phyloP scores from a whole-genome alignment of 768 basidiomycete species.

The Trametopsis cervina region DNA sequence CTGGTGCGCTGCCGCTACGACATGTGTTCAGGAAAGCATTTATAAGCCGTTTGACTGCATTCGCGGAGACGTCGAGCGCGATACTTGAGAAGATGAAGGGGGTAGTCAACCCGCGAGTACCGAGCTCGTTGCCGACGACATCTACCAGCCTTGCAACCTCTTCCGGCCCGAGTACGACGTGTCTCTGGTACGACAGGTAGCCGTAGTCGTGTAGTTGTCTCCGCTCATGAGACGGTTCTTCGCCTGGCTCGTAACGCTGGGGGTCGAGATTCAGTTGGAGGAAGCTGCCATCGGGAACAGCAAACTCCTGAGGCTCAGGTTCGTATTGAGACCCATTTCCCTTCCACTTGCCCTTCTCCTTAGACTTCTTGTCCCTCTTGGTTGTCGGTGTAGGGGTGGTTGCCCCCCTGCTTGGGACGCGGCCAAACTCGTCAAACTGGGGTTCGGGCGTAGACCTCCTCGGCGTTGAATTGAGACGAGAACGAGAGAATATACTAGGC shows the following conservation, averaged over 20 bases:
- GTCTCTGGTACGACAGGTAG: slow-evolving; percentile 64
- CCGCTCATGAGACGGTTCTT: slow-evolving; percentile 15
- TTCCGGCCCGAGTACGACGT: slow-evolving; percentile 72
- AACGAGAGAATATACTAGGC: slow-evolving; percentile 70
- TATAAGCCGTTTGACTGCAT: slow-evolving; percentile 72
- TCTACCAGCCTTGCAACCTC: slow-evolving; percentile 68
- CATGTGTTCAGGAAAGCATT: slow-evolving; percentile 74
- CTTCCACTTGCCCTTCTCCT: slow-evolving; percentile 37
- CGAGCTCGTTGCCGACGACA: slow-evolving; percentile 63
- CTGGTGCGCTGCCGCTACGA: slow-evolving; percentile 18
- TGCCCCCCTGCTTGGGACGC: slow-evolving; percentile 40
- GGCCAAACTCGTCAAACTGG: slow-evolving; percentile 59
- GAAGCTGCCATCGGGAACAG: slow-evolving; percentile 30
- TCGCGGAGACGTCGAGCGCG: slow-evolving; percentile 76
- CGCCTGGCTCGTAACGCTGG: slow-evolving; percentile 19
- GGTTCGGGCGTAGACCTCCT: slow-evolving; percentile 20
- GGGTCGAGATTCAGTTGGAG: slow-evolving; percentile 28
- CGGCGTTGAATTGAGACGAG: slow-evolving; percentile 55
- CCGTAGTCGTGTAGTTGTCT: slow-evolving; percentile 48
- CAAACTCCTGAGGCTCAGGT: slow-evolving; percentile 24
- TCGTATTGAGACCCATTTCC: slow-evolving; percentile 35
- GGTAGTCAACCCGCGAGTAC: slow-evolving; percentile 67
- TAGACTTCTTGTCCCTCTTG: slow-evolving; percentile 47
- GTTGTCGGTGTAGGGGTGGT: slow-evolving; percentile 18
- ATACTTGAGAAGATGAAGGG: slow-evolving; percentile 89